Evolutionary conservation across 2,329 filamentous ascomycete species (phyloP).

Genomic region (Grosmannia huntii): DNA sequence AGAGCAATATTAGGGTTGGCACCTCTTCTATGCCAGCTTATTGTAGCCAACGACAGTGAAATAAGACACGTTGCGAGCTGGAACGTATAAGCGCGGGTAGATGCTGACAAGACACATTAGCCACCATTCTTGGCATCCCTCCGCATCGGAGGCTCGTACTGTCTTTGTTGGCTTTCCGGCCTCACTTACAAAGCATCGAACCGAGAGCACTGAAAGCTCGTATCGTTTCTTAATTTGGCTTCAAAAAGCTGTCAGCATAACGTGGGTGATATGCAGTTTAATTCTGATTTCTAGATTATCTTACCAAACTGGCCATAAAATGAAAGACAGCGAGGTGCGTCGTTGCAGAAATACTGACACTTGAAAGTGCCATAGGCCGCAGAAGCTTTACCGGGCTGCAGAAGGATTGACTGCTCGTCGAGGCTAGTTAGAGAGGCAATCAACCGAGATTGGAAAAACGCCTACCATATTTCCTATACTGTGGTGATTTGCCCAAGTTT

Average conservation of each 20-base stretch:
- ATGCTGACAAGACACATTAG: not conserved
- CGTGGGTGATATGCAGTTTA: not conserved
- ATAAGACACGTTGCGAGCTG: not conserved
- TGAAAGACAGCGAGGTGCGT: not conserved
- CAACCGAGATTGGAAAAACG: not conserved
- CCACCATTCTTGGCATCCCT: not conserved
- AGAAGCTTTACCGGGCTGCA: not conserved
- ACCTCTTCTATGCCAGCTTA: not conserved
- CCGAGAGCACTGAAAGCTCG: not conserved
- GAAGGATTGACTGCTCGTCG: not conserved
- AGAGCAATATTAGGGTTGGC: not conserved
- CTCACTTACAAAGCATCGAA: not conserved
- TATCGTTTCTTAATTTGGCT: not conserved
- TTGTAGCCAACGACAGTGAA: not conserved
- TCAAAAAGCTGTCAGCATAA: not conserved
- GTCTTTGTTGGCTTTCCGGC: not conserved
- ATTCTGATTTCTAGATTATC: not conserved
- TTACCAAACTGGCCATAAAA: not conserved
- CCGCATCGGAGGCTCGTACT: not conserved
- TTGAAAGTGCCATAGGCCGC: not conserved
- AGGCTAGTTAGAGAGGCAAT: not conserved
- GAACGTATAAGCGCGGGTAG: not conserved
- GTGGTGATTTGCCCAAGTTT: not conserved
- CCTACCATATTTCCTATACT: not conserved
- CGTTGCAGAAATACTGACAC: conserved; percentile 1